Evolutionary conservation across 164 flowering plant species (phyloP).

Genomic region (Umbellularia californica): DNA sequence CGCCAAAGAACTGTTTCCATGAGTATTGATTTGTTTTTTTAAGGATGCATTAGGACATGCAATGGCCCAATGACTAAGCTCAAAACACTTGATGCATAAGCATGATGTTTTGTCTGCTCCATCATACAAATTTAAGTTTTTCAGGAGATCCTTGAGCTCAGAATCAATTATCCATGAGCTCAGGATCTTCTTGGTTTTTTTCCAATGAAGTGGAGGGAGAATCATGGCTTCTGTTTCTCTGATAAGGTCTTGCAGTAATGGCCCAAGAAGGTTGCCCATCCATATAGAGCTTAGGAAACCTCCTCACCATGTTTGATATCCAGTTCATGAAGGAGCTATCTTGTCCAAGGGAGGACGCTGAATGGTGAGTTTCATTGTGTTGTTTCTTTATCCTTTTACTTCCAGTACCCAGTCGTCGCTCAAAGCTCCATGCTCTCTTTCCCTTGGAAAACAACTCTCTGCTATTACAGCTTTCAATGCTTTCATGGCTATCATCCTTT

Average conservation of each 20-base stretch:
- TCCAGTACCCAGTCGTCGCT: conserved; percentile 27
- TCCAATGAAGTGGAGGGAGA: conserved; percentile 15
- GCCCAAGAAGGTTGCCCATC: conserved; percentile 29
- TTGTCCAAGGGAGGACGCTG: conserved; percentile 30
- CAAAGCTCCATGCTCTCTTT: conserved; percentile 35
- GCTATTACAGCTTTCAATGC: too few relatives aligned
- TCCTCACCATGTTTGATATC: conserved; percentile 76
- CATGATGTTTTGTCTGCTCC: conserved; percentile 31
- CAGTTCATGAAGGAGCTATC: conserved; percentile 77
- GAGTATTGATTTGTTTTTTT: conserved; percentile 12
- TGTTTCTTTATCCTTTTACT: conserved; percentile 46
- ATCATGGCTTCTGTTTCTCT: conserved; percentile 18
- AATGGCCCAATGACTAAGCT: conserved; percentile 70
- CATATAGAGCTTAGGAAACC: conserved; percentile 27
- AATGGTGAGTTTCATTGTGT: conserved; percentile 23
- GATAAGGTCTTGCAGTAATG: conserved; percentile 26
- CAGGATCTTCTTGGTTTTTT: conserved; percentile 17
- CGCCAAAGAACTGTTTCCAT: conserved; percentile 13
- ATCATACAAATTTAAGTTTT: conserved; percentile 27
- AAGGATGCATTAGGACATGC: conserved; percentile 50
- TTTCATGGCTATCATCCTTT: too few relatives aligned
- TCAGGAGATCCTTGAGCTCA: conserved; percentile 48
- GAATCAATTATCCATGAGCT: conserved; percentile 41
- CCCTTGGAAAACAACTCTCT: too few relatives aligned
- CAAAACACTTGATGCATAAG: conserved; percentile 66